Base-by-base conservation (phyloP, 2,329 filamentous ascomycete species). In the Neonectria hederae region DNA sequence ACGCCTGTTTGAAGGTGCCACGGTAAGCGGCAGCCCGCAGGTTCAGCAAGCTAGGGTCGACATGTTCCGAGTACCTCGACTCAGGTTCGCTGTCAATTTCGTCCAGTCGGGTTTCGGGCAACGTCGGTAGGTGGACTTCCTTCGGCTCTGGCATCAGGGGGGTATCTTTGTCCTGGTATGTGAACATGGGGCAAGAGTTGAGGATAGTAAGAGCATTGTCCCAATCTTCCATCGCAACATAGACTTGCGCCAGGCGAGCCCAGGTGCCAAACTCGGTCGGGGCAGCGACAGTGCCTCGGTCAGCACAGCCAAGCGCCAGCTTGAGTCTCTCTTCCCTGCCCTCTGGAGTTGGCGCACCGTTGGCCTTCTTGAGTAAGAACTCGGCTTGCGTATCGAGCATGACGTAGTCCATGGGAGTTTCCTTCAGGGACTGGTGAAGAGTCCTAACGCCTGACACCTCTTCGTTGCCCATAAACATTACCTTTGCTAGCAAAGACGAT, bases 181-280 rank as follows among this genome's bases (percentile, higher is more conserved):
- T 99, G 79, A 99, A 99, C 96, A 99, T 99, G 9, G 96, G 96
- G 78, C 96, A 99, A 19, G 96, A 99, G 81, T 99, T 99, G 56
- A 99, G 86, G 4, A 96, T 98, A 5, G 97, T 90, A 24, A 99
- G 86, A 0, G 96, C 96, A 71, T 98, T 89, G 76, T 98, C 96
- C 94, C 96, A 99, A 76, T 97, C 93, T 77, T 99, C 96, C 80
- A 97, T 88, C 54, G 91, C 88, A 59, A 98, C 92, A 72, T 99
- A 99, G 32, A 98, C 92, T 76, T 98, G 93, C 2, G 94, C 94
- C 67, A 99, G 81, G 62, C 94, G 87, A 62, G 96, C 95, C 96
- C 96, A 99, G 0, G 96, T 98, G 58, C 93, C 92, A 75, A 99
- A 99, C 78, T 99, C 96, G 78, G 94, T 97, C 0, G 96, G 96